Evolutionary conservation across 192 early-diverging fungal species (phyloP), one percentile per base, ranked within the genome.

Genomic region (Backusella morwellensis): DNA sequence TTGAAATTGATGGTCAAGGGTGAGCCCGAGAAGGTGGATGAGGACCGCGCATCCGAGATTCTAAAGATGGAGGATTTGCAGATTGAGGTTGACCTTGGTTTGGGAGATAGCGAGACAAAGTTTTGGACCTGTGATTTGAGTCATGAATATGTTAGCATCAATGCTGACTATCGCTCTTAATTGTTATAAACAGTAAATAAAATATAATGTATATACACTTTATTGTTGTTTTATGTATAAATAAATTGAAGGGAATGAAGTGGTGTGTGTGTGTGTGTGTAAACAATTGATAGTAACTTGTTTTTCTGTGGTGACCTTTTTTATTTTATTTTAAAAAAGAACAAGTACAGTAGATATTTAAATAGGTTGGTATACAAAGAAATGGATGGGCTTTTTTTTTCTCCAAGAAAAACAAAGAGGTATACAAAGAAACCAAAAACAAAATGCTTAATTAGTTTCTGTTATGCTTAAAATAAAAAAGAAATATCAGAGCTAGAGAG

Each of bases 51-150:
- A 1, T 86, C 84, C 19, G 87, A 91, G 78, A 97, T 99, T 44
- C 83, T 99, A 74, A 88, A 90, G 78, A 87, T 92, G 80, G 95
- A 96, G 84, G 96, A 99, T 73, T 81, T 99, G 14, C 75, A 90
- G 32, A 89, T 99, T 41, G 84, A 84, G 23, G 93, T 99, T 3
- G 91, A 94, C 35, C 76, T 99, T 75, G 93, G 92, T 1, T 36
- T 93, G 69, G 97, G 97, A 12, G 70, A 78, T 4, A 93, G 91
- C 74, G 85, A 86, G 63, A 94, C 95, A 6, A 88, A 88, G 11
- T 94, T 97, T 89, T 99, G 95, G 89, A 99, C 97, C 4, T 97
- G 96, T 76, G 97, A 99, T 86, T 87, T 98, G 35, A 95, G 91
- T 69, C 92, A 96, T 77, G 96, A 96, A 73, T 99, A 99, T 80